Evolutionary conservation across 164 flowering plant species (phyloP).

Genomic region (Pachysandra terminalis): DNA sequence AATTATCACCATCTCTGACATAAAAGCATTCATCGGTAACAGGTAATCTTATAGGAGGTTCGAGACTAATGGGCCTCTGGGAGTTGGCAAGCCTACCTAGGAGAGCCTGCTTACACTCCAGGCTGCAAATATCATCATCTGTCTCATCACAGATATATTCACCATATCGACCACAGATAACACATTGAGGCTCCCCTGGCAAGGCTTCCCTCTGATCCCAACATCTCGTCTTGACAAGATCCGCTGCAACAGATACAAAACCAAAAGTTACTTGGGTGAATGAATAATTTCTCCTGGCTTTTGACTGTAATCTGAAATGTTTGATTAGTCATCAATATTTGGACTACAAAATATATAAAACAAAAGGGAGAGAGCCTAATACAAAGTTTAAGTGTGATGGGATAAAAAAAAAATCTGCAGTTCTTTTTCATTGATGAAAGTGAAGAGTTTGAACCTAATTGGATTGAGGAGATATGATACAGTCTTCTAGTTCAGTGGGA

Average conservation of each 20-base stretch:
- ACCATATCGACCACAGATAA: conserved; percentile 92
- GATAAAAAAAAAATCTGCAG: background rate
- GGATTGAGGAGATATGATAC: background rate
- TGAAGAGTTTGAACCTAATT: background rate
- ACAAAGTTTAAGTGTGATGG: background rate
- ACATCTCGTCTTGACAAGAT: conserved; percentile 53
- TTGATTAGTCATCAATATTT: no score
- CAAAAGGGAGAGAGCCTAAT: background rate
- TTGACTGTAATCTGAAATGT: background rate
- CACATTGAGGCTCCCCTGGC: conserved; percentile 79
- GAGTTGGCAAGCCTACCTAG: conserved; percentile 39
- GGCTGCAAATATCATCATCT: conserved; percentile 88
- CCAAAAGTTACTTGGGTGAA: no score
- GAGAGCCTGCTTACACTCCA: conserved; percentile 62
- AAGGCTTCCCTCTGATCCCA: conserved; percentile 83
- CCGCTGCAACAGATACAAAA: conserved; percentile 9
- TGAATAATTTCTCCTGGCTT: background rate
- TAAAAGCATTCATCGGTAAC: conserved; percentile 77
- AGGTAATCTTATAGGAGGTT: conserved; percentile 41
- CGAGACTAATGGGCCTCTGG: conserved; percentile 12
- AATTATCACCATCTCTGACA: conserved; percentile 44
- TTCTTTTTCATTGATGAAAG: background rate
- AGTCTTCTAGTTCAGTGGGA: no score
- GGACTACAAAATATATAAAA: no score
- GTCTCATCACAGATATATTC: conserved; percentile 94